A percentile compares a stretch with the other conserved stretches of the same genome.
phyloP scores from a whole-genome alignment of 2,329 filamentous ascomycete species.

The Trichoderma sp. region DNA sequence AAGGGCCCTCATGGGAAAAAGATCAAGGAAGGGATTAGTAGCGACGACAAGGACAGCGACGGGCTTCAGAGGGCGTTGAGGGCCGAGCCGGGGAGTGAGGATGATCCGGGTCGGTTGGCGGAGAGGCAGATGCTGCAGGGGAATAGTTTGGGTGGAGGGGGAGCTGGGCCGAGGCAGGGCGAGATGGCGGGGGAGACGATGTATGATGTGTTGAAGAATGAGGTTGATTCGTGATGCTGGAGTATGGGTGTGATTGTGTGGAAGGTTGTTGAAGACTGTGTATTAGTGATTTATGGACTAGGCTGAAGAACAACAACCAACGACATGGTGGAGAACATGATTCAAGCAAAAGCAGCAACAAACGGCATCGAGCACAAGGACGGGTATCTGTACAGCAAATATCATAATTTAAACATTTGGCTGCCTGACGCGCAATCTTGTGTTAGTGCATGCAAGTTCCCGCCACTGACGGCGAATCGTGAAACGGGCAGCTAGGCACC shows the following conservation, averaged over 20 bases:
- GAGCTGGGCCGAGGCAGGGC: slow-evolving; percentile 34
- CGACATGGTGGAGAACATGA: too few relatives aligned
- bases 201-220: slow-evolving; percentile 37
- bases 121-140: slow-evolving; percentile 45
- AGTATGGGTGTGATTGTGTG: not conserved
- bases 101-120: slow-evolving; percentile 51
- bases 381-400: not conserved
- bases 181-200: slow-evolving; percentile 33
- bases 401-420: slow-evolving; percentile 16
- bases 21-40: slow-evolving; percentile 42
- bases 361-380: too few relatives aligned
- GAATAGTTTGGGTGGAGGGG: slow-evolving; percentile 30
- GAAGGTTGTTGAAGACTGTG: not conserved
- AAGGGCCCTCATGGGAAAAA: slow-evolving; percentile 45
- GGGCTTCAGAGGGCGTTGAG: slow-evolving; percentile 43
- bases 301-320: too few relatives aligned
- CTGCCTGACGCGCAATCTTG: slow-evolving; percentile 19
- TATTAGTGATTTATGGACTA: not conserved
- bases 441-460: slow-evolving; percentile 1
- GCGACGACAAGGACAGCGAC: slow-evolving; percentile 31
- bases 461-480: slow-evolving; percentile 13
- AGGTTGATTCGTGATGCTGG: slow-evolving; percentile 32
- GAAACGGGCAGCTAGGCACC: slow-evolving; percentile 27
- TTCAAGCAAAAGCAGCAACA: too few relatives aligned
- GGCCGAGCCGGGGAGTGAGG: slow-evolving; percentile 48